These are phyloP conservation scores for Strobilomyces echinocephalus DNA, from an alignment of 768 basidiomycete genomes.

Conservation along the genomic window DNA sequence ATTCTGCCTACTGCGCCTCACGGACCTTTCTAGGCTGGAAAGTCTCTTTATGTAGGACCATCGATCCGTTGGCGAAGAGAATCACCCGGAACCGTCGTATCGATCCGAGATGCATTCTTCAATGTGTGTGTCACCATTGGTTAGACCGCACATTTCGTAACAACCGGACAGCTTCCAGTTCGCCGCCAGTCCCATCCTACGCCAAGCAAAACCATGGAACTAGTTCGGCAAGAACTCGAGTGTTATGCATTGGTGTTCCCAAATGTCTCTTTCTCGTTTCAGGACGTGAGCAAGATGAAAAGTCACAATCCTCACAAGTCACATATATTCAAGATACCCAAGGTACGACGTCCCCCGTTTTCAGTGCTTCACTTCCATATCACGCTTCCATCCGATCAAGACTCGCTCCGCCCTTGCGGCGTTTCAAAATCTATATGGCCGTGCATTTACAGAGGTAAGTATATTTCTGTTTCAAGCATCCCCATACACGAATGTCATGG, in stretches of 20 bases:
- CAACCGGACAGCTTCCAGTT: constrained; percentile 61
- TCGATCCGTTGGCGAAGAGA: constrained; percentile 74
- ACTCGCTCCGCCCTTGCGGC: constrained; percentile 56
- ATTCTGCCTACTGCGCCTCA: background rate
- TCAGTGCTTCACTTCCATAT: constrained; percentile 4
- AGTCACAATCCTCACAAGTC: constrained; percentile 34
- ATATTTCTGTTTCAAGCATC: constrained; percentile 7
- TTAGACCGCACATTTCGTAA: constrained; percentile 3
- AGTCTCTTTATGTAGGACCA: constrained; percentile 63
- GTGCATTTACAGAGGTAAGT: constrained; percentile 63
- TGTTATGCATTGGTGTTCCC: constrained; percentile 70
- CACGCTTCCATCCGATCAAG: constrained; percentile 38
- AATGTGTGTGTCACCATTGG: constrained; percentile 49
- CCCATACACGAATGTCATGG: constrained; percentile 8
- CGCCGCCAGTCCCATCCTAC: constrained; percentile 69
- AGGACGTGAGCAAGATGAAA: constrained; percentile 42
- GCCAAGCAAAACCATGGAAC: constrained; percentile 54
- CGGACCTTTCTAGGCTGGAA: constrained; percentile 48
- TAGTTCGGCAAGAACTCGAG: constrained; percentile 70
- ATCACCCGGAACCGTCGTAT: constrained; percentile 73
- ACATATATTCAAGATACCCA: constrained; percentile 56
- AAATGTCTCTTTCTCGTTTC: constrained; percentile 61
- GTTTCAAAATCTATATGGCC: constrained; percentile 74
- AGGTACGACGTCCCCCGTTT: constrained; percentile 41
- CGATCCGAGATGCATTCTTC: constrained; percentile 85